Evolutionary conservation across 2,329 filamentous ascomycete species (phyloP).

Genomic region (Amauroascus niger): DNA sequence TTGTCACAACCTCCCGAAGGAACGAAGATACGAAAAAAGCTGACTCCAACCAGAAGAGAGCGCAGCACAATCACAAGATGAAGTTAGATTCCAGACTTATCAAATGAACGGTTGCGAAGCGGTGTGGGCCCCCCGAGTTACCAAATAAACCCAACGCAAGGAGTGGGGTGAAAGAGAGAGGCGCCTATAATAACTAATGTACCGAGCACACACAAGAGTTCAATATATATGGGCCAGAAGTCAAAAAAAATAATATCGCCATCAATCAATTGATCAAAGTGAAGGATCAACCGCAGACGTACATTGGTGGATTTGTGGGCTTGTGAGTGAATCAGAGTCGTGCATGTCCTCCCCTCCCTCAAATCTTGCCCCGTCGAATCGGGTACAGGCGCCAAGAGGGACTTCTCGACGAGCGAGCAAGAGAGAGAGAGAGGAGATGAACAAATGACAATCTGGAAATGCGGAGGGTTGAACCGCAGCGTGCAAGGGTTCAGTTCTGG

Average conservation of each 20-base stretch:
- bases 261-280: not conserved
- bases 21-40: too few relatives aligned
- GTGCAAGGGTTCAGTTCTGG: slow-evolving; percentile 6
- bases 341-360: slow-evolving; percentile 2
- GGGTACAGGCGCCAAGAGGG: not conserved
- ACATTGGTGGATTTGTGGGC: not conserved
- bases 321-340: slow-evolving; percentile 11
- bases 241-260: slow-evolving; percentile 1
- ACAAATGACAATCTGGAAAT: not conserved
- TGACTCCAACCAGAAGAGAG: not conserved
- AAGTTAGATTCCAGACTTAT: not conserved
- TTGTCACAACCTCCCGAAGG: too few relatives aligned
- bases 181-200: too few relatives aligned
- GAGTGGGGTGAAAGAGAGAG: too few relatives aligned
- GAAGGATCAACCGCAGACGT: not conserved
- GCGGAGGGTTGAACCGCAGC: slow-evolving; percentile 8
- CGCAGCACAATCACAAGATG: not conserved
- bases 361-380: not conserved
- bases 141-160: not conserved
- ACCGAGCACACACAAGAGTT: too few relatives aligned
- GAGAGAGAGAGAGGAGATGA: too few relatives aligned
- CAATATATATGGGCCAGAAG: not conserved
- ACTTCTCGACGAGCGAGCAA: not conserved
- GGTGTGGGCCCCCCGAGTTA: slow-evolving; percentile 11
- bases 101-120: slow-evolving; percentile 2